A percentile compares a stretch with the other conserved stretches of the same genome.
These are phyloP conservation scores for Gynandropsis gynandra DNA, from an alignment of 345 rosid species.

Conservation along the genomic window DNA sequence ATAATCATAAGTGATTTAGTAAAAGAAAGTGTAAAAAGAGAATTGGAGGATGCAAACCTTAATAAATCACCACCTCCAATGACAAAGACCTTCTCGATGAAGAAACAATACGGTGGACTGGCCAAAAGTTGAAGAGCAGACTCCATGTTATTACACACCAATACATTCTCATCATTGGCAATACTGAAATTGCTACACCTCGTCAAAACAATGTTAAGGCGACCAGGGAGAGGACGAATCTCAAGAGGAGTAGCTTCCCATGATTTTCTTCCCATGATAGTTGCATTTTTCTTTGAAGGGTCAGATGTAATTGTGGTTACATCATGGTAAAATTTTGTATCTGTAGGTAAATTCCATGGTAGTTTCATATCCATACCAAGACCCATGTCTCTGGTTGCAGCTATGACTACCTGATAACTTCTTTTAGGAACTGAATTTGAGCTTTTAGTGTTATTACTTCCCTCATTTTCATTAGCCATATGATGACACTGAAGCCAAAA, in stretches of 20 bases:
- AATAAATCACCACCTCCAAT: slow-evolving; percentile 74
- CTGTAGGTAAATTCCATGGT: slow-evolving; percentile 68
- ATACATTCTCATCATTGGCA: slow-evolving; percentile 47
- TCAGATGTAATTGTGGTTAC: slow-evolving; percentile 43
- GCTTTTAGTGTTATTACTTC: slow-evolving; percentile 9
- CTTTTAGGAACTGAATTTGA: slow-evolving; percentile 18
- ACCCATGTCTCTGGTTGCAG: slow-evolving; percentile 78
- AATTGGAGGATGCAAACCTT: slow-evolving; percentile 33
- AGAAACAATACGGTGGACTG: slow-evolving; percentile 33
- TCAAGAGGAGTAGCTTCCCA: slow-evolving; percentile 68
- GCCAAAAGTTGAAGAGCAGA: slow-evolving; percentile 65
- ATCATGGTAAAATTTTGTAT: slow-evolving; percentile 51
- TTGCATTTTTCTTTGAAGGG: slow-evolving; percentile 52
- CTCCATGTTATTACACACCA: slow-evolving; percentile 40
- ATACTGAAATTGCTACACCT: slow-evolving; percentile 35
- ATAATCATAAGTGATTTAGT: neutral
- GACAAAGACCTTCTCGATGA: slow-evolving; percentile 63
- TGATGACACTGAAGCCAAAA: neutral
- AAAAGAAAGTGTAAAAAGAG: neutral
- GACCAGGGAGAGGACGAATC: slow-evolving; percentile 61
- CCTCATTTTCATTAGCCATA: slow-evolving; percentile 9
- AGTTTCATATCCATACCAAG: slow-evolving; percentile 60
- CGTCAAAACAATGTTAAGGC: slow-evolving; percentile 66
- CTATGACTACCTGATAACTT: slow-evolving; percentile 68
- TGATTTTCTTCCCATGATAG: slow-evolving; percentile 74